phyloP scores from a whole-genome alignment of 139 green algal species.

The Bryopsis sp. region DNA sequence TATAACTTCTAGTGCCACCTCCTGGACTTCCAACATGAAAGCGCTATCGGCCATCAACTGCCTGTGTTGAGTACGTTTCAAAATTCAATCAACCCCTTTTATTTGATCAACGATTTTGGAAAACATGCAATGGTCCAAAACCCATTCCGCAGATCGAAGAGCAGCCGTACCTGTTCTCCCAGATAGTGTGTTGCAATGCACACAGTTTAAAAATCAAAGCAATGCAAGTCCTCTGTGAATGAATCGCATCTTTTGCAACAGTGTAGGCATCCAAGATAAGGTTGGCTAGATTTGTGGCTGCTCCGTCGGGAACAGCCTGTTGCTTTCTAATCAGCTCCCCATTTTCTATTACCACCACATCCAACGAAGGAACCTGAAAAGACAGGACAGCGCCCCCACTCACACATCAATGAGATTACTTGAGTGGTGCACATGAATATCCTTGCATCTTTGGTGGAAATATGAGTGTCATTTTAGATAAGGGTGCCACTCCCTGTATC shows the following conservation, averaged over 20 bases:
- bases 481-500: no score
- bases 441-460: no score
- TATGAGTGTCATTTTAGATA: no score
- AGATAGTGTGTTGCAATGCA: not conserved
- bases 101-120: not conserved
- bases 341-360: constrained; percentile 8
- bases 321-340: not conserved
- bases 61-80: not conserved
- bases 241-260: not conserved
- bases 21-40: constrained; percentile 14
- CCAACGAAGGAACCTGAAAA: no score
- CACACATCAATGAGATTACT: no score
- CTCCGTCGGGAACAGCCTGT: constrained; percentile 1
- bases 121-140: not conserved
- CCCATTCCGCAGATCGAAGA: not conserved
- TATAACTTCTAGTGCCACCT: constrained; percentile 9
- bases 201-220: no score
- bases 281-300: constrained; percentile 1
- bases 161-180: not conserved
- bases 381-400: no score
- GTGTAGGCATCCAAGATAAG: not conserved
- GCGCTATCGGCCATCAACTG: constrained; percentile 9
- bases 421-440: no score
- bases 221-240: not conserved
- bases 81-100: not conserved